Base-by-base conservation (phyloP, 148 eudicot species). In the Pouteria glomerata region DNA sequence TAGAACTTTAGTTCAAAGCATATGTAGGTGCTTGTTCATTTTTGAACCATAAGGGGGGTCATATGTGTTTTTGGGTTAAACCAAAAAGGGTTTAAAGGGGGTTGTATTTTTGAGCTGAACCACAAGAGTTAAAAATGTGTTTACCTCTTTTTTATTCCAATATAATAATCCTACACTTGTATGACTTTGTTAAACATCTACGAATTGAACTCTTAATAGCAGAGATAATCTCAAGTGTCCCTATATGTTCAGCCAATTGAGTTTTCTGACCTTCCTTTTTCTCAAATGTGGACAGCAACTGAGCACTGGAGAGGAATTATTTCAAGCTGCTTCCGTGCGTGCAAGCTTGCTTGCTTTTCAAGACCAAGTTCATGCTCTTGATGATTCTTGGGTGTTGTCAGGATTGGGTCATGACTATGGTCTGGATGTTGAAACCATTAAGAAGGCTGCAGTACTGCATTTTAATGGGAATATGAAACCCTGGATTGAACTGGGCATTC, bases 401-500 rank as follows among this genome's bases (percentile, higher is more conserved):
- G 99, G 99, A 70, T 72, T 95, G 69, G 99, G 99, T 66, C 88
- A 91, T 83, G 93, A 91, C 69, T 95, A 91, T 45, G 82, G 82
- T 45, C 80, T 89, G 63, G 80, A 79, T 78, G 26, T 63, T 1
- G 85, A 84, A 56, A 73, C 85, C 66, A 63, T 89, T 23, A 65
- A 72, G 72, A 85, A 83, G 57, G 88, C 95, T 50, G 90, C 88
- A 30, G 91, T 83, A 15, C 71, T 95, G 75, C 99, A 95, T 75
- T 95, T 78, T 73, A 90, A 92, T 73, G 99, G 99, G 63, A 89
- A 90, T 78, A 95, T 89, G 99, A 95, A 95, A 79, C 97, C 99
- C 33, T 95, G 99, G 99, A 92, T 95, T 60, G 99, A 95, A 71
- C 82, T 95, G 73, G 92, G 96, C 70, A 95, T 95, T 70, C 85